Conservation (phyloP, 345 rosid species). For the Eutrema japonicum region DNA sequence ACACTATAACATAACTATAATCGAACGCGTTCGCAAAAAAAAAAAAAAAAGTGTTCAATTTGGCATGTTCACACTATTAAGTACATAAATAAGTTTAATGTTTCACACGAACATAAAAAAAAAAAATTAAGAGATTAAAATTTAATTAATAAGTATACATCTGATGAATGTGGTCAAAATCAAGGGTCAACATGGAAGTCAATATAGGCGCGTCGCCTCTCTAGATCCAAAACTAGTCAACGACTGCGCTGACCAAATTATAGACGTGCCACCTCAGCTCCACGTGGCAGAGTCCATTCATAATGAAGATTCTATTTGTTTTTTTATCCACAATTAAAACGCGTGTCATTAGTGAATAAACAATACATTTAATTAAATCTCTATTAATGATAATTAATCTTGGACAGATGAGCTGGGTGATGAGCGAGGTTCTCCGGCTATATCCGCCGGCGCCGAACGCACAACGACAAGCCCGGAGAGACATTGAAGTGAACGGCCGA, state of each 20-base stretch:
- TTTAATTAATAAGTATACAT: slow-evolving; percentile 10
- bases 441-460: slow-evolving; percentile 86
- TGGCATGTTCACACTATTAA: slow-evolving; percentile 26
- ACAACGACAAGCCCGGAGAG: slow-evolving; percentile 75
- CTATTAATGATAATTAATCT: background rate
- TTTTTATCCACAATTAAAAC: slow-evolving; percentile 20
- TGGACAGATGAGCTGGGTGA: slow-evolving; percentile 86
- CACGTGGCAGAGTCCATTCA: slow-evolving; percentile 9
- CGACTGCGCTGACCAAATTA: slow-evolving; percentile 27
- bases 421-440: slow-evolving; percentile 78
- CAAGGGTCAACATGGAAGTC: slow-evolving; percentile 25
- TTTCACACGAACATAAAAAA: background rate
- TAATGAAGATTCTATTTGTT: background rate
- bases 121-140: background rate
- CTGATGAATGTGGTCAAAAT: slow-evolving; percentile 29
- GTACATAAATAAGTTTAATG: background rate
- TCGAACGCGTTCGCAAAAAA: slow-evolving; percentile 22
- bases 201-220: slow-evolving; percentile 16
- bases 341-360: background rate
- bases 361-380: background rate
- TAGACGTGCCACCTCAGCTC: background rate
- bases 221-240: slow-evolving; percentile 28
- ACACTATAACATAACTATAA: background rate
- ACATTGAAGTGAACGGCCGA: slow-evolving; percentile 51
- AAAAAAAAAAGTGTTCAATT: background rate